Evolutionary conservation across 345 rosid species (phyloP), one percentile per base, ranked within the genome.

Genomic region (Ricinus communis): DNA sequence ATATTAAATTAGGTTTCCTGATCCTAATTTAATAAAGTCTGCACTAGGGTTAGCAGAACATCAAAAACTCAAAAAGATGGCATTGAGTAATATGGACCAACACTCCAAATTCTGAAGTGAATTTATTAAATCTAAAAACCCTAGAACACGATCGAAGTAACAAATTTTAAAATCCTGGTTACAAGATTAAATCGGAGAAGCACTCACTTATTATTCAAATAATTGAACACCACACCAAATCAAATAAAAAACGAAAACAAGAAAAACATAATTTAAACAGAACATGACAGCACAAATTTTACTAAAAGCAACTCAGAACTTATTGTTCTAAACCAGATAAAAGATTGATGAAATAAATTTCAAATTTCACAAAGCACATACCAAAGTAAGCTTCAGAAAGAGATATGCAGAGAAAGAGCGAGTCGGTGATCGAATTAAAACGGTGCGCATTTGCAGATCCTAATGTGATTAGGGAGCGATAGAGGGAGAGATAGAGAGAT

Each of bases 401-500:
- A 45, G 49, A 69, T 27, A 54, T 24, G 68, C 27, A 55, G 71
- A 56, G 70, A 62, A 58, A 43, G n/a, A n/a, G 75, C 67, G 66
- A 40, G 54, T 14, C 71, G 78, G 66, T 27, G 70, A 66, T 5
- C 45, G 28, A 56, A 58, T 25, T 9, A 45, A 75, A 25, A 76
- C 22, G 77, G 59, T 12, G 66, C 57, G 78, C 87, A 81, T 83
- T 80, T 72, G 85, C 75, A 80, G 82, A 81, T 83, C 81, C 80
- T 24, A 65, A 36, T 16, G 14, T 10, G 38, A 6, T 8, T 36
- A n/a, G n/a, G n/a, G n/a, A n/a, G n/a, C n/a, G n/a, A n/a, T 25
- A 56, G 71, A 41, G 62, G 38, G 57, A 43, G 38, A 2, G n/a
- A n/a, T n/a, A n/a, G 38, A 64, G 70, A 70, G 76, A 68, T 82